phyloP scores from a whole-genome alignment of 148 eudicot species.

The Rhododendron simsii region DNA sequence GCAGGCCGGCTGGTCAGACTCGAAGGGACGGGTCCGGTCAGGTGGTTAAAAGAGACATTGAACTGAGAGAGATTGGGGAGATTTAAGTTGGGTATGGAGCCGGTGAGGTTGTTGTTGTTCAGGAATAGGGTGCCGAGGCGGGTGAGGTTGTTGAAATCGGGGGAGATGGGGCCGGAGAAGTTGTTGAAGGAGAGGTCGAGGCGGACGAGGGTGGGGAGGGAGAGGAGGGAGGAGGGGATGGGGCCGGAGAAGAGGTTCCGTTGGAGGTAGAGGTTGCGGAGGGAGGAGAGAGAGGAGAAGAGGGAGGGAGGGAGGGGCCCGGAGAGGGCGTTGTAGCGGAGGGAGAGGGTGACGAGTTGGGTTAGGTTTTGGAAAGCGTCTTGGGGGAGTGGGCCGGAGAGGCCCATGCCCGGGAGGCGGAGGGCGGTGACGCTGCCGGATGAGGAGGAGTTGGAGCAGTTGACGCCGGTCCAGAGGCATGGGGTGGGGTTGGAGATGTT shows the following conservation, averaged over 20 bases:
- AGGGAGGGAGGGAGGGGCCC: slow-evolving; percentile 19
- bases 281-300: slow-evolving; percentile 13
- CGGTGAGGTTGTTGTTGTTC: slow-evolving; percentile 45
- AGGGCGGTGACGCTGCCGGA: slow-evolving; percentile 38
- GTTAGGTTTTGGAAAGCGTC: slow-evolving; percentile 26
- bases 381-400: slow-evolving; percentile 28
- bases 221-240: slow-evolving; percentile 36
- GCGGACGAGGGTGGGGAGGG: slow-evolving; percentile 28
- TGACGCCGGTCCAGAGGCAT: slow-evolving; percentile 60
- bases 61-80: slow-evolving; percentile 35
- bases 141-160: slow-evolving; percentile 34
- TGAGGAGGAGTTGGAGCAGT: slow-evolving; percentile 17
- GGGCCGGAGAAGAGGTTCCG: slow-evolving; percentile 43
- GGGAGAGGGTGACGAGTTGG: slow-evolving; percentile 34
- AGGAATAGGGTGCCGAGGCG: slow-evolving; percentile 41
- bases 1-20: slow-evolving; percentile 23
- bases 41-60: slow-evolving; percentile 48
- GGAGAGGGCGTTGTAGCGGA: slow-evolving; percentile 33
- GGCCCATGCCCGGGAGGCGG: slow-evolving; percentile 46
- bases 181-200: slow-evolving; percentile 42
- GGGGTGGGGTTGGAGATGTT: slow-evolving; percentile 32
- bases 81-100: slow-evolving; percentile 46
- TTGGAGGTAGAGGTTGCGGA: slow-evolving; percentile 50
- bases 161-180: slow-evolving; percentile 47
- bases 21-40: slow-evolving; percentile 49